Conservation (phyloP, 2,329 filamentous ascomycete genomes). For the Fulvia fulva region DNA sequence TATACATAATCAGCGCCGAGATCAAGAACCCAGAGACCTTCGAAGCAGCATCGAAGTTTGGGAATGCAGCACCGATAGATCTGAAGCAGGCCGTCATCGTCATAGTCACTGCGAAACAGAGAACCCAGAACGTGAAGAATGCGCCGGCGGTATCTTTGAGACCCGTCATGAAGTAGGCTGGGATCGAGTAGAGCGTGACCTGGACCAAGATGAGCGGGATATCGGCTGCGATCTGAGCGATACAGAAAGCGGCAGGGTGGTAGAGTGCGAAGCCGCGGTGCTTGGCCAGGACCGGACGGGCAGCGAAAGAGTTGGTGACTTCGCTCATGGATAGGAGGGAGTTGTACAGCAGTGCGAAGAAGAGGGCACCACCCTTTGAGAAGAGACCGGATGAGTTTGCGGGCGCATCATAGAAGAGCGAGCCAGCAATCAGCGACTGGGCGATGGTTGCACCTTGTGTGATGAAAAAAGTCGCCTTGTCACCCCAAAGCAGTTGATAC, state of each 20-base stretch:
- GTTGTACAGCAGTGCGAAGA: conserved; percentile 62
- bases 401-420: conserved; percentile 64
- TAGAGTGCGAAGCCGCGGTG: conserved; percentile 41
- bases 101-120: conserved; percentile 46
- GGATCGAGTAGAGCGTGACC: conserved; percentile 54
- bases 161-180: conserved; percentile 63
- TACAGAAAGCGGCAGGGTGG: conserved; percentile 45
- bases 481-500: conserved; percentile 63
- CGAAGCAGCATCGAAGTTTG: conserved; percentile 31
- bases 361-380: conserved; percentile 60
- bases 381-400: conserved; percentile 58
- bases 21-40: conserved; percentile 31
- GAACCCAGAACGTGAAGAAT: conserved; percentile 62
- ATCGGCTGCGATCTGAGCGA: conserved; percentile 50
- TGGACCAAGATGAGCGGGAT: conserved; percentile 56
- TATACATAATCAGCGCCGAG: conserved; percentile 30
- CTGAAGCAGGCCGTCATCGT: conserved; percentile 46
- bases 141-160: conserved; percentile 48
- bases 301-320: conserved; percentile 53
- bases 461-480: conserved; percentile 61
- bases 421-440: conserved; percentile 61
- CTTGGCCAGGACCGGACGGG: conserved; percentile 45
- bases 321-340: conserved; percentile 62
- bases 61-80: conserved; percentile 36
- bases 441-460: conserved; percentile 56